Percentiles rank a stretch among this genome's conserved stretches.
These are phyloP conservation scores for Magnolia sinica DNA, from an alignment of 164 flowering plant genomes.

Conservation along the genomic window DNA sequence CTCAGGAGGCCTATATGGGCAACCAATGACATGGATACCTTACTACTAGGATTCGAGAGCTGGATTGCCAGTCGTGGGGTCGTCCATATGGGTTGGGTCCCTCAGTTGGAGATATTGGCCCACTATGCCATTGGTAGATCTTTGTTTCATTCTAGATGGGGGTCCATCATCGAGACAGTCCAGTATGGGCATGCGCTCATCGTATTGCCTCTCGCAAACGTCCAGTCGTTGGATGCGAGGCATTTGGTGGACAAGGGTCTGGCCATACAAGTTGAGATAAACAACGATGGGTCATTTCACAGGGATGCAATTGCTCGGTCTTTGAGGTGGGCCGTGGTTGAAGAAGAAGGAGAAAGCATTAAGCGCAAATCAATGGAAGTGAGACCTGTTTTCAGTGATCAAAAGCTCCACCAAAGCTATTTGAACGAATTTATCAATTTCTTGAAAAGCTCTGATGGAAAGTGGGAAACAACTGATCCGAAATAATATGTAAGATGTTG, in stretches of 20 bases:
- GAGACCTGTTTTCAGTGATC: constrained; percentile 28
- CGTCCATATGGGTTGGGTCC: constrained; percentile 44
- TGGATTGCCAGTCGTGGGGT: constrained; percentile 31
- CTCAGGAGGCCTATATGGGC: constrained; percentile 24
- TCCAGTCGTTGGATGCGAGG: constrained; percentile 52
- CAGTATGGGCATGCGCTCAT: constrained; percentile 38
- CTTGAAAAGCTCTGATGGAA: neutral
- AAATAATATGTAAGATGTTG: too few species aligned
- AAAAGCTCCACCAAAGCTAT: constrained; percentile 10
- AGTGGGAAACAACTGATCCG: too few species aligned
- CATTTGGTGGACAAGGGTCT: constrained; percentile 35
- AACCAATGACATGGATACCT: neutral
- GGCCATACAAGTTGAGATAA: constrained; percentile 44
- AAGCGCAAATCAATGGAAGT: constrained; percentile 32
- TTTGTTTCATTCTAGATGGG: constrained; percentile 66
- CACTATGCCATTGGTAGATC: constrained; percentile 50
- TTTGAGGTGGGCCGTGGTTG: constrained; percentile 31
- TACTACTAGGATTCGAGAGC: constrained; percentile 37
- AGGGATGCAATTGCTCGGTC: constrained; percentile 41
- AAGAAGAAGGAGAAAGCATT: constrained; percentile 32
- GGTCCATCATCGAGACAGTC: constrained; percentile 49
- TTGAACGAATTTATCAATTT: constrained; percentile 13
- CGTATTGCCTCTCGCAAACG: constrained; percentile 39
- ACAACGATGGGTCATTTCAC: constrained; percentile 38
- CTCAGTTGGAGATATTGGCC: constrained; percentile 43